A percentile compares a stretch with the other conserved stretches of the same genome.
Conservation (phyloP, 148 eudicot genomes). For the Oxyria digyna region DNA sequence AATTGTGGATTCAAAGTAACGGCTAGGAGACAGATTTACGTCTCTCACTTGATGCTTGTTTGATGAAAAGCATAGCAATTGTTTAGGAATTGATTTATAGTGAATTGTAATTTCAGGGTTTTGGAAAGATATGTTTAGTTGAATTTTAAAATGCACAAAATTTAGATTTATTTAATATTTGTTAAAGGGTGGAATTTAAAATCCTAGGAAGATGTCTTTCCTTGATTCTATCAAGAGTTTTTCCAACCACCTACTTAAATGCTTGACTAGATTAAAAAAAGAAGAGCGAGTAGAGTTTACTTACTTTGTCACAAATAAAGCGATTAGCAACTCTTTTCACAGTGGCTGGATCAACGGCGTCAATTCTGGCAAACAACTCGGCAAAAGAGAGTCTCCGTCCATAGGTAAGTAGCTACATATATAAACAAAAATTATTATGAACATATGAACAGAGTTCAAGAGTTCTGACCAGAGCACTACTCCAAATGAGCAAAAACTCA, state of each 20-base stretch:
- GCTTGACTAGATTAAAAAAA: not conserved
- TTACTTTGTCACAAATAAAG: constrained; percentile 66
- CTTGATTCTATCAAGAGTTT: not conserved
- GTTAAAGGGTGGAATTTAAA: too few species aligned
- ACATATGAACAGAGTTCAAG: not conserved
- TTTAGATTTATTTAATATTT: too few species aligned
- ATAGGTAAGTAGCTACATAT: constrained; percentile 72
- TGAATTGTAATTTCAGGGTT: too few species aligned
- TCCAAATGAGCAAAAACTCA: too few species aligned
- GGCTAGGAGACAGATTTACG: too few species aligned
- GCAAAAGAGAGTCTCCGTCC: constrained; percentile 79
- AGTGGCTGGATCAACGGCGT: constrained; percentile 74
- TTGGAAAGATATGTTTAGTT: too few species aligned
- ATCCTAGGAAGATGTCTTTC: too few species aligned
- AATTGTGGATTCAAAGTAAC: too few species aligned
- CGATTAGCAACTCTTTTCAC: constrained; percentile 87
- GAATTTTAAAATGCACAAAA: too few species aligned
- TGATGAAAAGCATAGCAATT: too few species aligned
- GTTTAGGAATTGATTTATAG: too few species aligned
- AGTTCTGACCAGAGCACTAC: not conserved
- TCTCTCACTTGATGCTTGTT: too few species aligned
- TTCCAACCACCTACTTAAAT: not conserved
- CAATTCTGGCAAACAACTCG: constrained; percentile 87
- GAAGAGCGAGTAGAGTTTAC: not conserved
- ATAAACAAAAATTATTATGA: constrained; percentile 2